phyloP scores from a whole-genome alignment of 2,329 filamentous ascomycete genomes.

The Chlorencoelia australis region DNA sequence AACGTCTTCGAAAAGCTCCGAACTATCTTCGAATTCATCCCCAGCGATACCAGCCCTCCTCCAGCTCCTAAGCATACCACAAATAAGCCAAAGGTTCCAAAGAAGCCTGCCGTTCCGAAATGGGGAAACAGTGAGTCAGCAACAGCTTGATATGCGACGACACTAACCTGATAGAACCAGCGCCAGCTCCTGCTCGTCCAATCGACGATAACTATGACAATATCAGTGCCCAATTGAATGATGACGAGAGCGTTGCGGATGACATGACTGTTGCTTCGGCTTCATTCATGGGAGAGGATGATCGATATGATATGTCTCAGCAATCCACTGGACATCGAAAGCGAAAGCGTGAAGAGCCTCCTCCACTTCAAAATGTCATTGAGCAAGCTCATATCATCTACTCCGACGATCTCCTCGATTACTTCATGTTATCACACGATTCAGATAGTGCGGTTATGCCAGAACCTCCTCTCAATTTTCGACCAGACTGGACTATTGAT shows the following conservation, averaged over 20 bases:
- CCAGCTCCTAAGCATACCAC: conserved; percentile 89
- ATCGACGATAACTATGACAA: conserved; percentile 57
- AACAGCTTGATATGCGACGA: conserved; percentile 8
- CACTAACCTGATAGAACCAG: conserved; percentile 27
- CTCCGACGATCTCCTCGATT: conserved; percentile 87
- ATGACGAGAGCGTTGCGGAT: conserved; percentile 68
- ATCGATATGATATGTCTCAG: conserved; percentile 62
- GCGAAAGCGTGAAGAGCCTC: conserved; percentile 46
- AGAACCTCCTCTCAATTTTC: conserved; percentile 74
- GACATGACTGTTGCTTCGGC: conserved; percentile 75
- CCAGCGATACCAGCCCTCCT: conserved; percentile 79
- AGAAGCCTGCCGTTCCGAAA: conserved; percentile 55
- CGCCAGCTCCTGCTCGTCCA: conserved; percentile 31
- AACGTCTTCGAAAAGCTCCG: conserved; percentile 73
- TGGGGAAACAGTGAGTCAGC: conserved; percentile 36
- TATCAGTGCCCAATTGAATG: conserved; percentile 51
- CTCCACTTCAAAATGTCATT: conserved; percentile 42
- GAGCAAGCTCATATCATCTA: conserved; percentile 86
- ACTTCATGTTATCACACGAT: conserved; percentile 80
- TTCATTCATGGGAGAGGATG: conserved; percentile 77
- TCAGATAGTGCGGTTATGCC: conserved; percentile 52
- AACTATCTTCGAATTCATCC: conserved; percentile 81
- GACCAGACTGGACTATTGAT: conserved; percentile 88
- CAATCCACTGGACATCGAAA: conserved; percentile 56
- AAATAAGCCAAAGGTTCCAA: conserved; percentile 71